A percentile compares a stretch with the other conserved stretches of the same genome.
phyloP scores from a whole-genome alignment of 1,284 basidiomycete genomes.

The Trametes hirsuta region DNA sequence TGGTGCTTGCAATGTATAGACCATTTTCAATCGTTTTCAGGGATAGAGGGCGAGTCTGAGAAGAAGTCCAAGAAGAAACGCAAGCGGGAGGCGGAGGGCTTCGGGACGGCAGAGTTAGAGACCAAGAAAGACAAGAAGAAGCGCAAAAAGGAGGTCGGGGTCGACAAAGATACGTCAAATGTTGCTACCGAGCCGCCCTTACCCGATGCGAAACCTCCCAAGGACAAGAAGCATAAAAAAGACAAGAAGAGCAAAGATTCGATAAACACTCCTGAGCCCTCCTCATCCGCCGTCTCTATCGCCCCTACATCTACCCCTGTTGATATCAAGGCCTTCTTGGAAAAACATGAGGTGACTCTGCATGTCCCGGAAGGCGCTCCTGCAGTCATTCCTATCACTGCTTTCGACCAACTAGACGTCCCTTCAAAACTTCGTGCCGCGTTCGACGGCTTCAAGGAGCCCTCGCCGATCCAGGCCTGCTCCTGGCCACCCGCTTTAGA shows the following conservation, averaged over 20 bases:
- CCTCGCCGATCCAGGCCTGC: slow-evolving; percentile 95
- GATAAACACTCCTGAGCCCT: slow-evolving; percentile 13
- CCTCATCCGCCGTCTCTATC: slow-evolving; percentile 26
- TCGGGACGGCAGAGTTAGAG: not conserved
- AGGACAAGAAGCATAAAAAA: slow-evolving; percentile 30
- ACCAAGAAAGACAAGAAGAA: slow-evolving; percentile 32
- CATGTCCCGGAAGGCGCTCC: slow-evolving; percentile 51
- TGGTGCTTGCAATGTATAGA: not conserved
- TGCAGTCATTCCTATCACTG: slow-evolving; percentile 70
- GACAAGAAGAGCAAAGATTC: slow-evolving; percentile 26
- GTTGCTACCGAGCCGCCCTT: slow-evolving; percentile 3
- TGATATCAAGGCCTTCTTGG: slow-evolving; percentile 67
- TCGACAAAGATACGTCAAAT: slow-evolving; percentile 10
- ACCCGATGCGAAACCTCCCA: slow-evolving; percentile 23
- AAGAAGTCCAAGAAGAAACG: slow-evolving; percentile 34
- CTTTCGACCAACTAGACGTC: slow-evolving; percentile 78
- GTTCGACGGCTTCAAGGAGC: slow-evolving; percentile 79
- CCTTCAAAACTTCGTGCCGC: slow-evolving; percentile 64
- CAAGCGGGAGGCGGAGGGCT: slow-evolving; percentile 30
- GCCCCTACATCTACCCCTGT: slow-evolving; percentile 33
- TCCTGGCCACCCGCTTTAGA: slow-evolving; percentile 91
- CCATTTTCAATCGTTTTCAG: not conserved
- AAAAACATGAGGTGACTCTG: slow-evolving; percentile 77
- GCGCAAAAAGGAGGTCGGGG: slow-evolving; percentile 21
- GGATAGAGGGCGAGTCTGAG: slow-evolving; percentile 24